These are phyloP conservation scores for Penicillium sp. DNA, from an alignment of 2,329 filamentous ascomycete species.

Conservation along the genomic window DNA sequence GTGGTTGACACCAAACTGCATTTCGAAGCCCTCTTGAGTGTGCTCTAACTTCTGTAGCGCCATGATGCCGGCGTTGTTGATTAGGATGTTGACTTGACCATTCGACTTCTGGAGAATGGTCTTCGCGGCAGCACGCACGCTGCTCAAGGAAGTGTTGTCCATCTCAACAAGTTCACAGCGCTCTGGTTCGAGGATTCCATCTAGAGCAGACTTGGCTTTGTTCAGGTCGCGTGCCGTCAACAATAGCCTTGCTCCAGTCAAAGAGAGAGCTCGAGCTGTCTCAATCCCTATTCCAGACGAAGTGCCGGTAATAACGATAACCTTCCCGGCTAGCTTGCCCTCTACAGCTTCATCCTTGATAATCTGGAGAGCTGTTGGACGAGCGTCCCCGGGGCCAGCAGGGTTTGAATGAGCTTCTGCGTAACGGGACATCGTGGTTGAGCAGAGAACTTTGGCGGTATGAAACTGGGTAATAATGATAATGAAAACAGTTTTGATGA, in stretches of 20 bases:
- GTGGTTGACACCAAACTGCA: slow-evolving; percentile 57
- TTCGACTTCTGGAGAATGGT: neutral
- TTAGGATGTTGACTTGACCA: slow-evolving; percentile 28
- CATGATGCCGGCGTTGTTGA: slow-evolving; percentile 53
- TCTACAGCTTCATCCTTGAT: slow-evolving; percentile 26
- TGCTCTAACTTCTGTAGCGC: slow-evolving; percentile 16
- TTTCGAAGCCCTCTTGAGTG: slow-evolving; percentile 41
- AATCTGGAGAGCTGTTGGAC: slow-evolving; percentile 30
- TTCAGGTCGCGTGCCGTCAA: slow-evolving; percentile 47
- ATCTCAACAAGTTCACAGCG: neutral
- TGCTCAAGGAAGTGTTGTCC: slow-evolving; percentile 12
- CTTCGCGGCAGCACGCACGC: slow-evolving; percentile 12
- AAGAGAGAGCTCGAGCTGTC: slow-evolving; percentile 47
- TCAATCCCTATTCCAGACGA: slow-evolving; percentile 50
- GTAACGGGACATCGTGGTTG: no score
- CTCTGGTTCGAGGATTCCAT: slow-evolving; percentile 1
- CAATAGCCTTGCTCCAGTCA: slow-evolving; percentile 51
- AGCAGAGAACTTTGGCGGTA: no score
- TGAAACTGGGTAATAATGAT: no score
- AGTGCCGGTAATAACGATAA: slow-evolving; percentile 48
- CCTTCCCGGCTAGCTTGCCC: slow-evolving; percentile 32
- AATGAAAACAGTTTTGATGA: no score
- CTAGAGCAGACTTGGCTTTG: slow-evolving; percentile 43
- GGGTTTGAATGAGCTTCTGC: no score
- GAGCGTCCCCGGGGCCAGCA: slow-evolving; percentile 27